Percentiles rank a stretch among this genome's conserved stretches.
Conservation (phyloP, 331 rosid genomes). For the Ulmus americana region DNA sequence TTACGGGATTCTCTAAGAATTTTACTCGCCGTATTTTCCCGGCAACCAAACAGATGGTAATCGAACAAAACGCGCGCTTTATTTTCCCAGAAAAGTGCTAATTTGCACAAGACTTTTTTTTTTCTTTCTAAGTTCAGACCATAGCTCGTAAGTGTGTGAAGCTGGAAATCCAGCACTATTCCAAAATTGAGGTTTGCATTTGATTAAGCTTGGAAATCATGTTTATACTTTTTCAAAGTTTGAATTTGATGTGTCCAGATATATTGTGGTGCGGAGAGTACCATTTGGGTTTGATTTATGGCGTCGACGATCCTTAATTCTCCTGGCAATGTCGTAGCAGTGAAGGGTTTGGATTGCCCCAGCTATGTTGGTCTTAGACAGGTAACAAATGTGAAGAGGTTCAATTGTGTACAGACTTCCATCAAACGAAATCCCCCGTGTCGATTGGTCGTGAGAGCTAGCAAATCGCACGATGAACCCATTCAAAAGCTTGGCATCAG, state of each 20-base stretch:
- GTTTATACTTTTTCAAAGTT: too few relatives aligned
- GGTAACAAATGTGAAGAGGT: conserved; percentile 13
- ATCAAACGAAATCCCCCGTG: conserved; percentile 25
- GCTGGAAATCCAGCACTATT: too few relatives aligned
- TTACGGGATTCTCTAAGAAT: background rate
- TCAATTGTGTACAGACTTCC: conserved; percentile 26
- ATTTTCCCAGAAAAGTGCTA: too few relatives aligned
- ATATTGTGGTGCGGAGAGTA: background rate
- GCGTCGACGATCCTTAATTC: conserved; percentile 48
- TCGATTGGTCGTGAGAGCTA: conserved; percentile 48
- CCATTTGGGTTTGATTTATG: conserved; percentile 29
- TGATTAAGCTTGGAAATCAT: too few relatives aligned
- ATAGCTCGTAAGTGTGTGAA: background rate
- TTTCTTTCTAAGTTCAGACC: background rate
- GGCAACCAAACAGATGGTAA: conserved; percentile 2
- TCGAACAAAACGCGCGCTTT: background rate
- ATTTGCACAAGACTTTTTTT: background rate
- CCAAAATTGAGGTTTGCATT: too few relatives aligned
- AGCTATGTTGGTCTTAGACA: conserved; percentile 43
- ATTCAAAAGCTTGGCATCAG: conserved; percentile 37
- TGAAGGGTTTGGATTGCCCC: conserved; percentile 36
- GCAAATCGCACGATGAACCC: conserved; percentile 25
- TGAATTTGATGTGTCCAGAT: too few relatives aligned
- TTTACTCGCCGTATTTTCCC: background rate
- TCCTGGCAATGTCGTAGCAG: conserved; percentile 30